Evolutionary conservation across 2,329 filamentous ascomycete species (phyloP).

Genomic region (Xylariaceae sp.): DNA sequence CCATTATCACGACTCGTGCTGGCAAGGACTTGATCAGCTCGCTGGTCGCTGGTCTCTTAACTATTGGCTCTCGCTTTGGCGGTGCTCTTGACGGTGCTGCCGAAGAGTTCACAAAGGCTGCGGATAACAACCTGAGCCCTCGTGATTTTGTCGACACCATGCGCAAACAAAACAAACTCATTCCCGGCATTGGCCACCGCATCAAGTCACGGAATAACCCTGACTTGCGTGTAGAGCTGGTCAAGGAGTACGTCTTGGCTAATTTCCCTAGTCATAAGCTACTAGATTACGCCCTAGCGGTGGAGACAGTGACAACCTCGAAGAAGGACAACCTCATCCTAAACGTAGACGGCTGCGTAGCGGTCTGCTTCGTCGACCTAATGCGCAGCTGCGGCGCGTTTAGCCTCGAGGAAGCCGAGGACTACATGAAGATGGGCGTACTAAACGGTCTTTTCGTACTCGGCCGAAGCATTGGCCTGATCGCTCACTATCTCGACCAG

Average conservation of each 20-base stretch:
- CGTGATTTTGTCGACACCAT: slow-evolving; percentile 99
- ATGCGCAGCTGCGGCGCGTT: slow-evolving; percentile 98
- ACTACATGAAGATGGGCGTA: slow-evolving; percentile 98
- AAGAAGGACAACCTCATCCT: slow-evolving; percentile 99
- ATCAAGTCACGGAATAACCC: slow-evolving; percentile 99
- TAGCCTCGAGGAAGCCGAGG: slow-evolving; percentile 91
- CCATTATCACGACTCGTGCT: slow-evolving; percentile 98
- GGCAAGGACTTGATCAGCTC: slow-evolving; percentile 98
- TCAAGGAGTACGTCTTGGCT: slow-evolving; percentile 97
- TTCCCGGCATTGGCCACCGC: slow-evolving; percentile 97
- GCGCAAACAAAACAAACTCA: slow-evolving; percentile 99
- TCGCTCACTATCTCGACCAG: slow-evolving; percentile 99
- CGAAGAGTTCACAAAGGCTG: slow-evolving; percentile 97
- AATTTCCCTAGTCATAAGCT: slow-evolving; percentile 98
- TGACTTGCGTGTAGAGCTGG: slow-evolving; percentile 97
- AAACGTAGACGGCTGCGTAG: slow-evolving; percentile 97
- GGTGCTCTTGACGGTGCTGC: slow-evolving; percentile 90
- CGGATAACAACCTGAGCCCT: slow-evolving; percentile 95
- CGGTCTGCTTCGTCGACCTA: slow-evolving; percentile 97
- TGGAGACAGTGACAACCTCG: slow-evolving; percentile 95
- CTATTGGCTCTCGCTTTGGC: slow-evolving; percentile 96
- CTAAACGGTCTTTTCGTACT: slow-evolving; percentile 99
- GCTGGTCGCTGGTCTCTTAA: slow-evolving; percentile 92
- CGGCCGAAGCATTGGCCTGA: slow-evolving; percentile 94
- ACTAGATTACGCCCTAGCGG: slow-evolving; percentile 96